Base-by-base conservation (phyloP, 179 eudicot species). In the Sideroxylon spinosum region DNA sequence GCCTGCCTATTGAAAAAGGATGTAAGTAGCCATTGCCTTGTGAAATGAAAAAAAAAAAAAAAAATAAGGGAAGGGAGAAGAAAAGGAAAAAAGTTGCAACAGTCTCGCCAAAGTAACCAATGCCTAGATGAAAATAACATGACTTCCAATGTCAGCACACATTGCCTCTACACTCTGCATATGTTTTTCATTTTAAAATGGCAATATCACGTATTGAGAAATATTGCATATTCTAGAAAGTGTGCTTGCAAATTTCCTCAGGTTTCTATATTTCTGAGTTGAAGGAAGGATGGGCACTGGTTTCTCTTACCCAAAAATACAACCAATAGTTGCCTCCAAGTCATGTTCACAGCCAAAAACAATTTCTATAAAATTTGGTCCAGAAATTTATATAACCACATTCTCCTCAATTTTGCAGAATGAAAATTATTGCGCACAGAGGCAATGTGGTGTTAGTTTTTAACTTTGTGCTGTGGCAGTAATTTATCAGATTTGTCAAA, bases 1-100 rank as follows among this genome's bases (percentile, higher is more conserved):
- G 98, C 95, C 98, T 95, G 98, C 89, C 88, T 85, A 86, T 87
- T 62, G 73, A 77, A 78, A 78, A 64, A 26, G 56, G n/a, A 74
- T 17, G 85, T 82, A 76, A 81, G 88, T 66, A 25, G 62, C 73
- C 55, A 82, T 50, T 57, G 26, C 64, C 16, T 52, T 28, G 17
- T 28, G 9, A 60, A 68, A 72, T 11, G 26, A 61, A 25, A 77
- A 56, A 0, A 26, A 68, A 46, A 14, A 10, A 44, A 26, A 68
- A 46, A 14, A 10, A 44, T 9, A 26, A 28, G 46, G 19, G 55
- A 37, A 37, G 44, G 44, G 44, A 37, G 44, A 37, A 37, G 44
- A 37, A 37, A 37, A 37, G 56, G 16, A 4, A 26, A 28, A 73
- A 19, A 17, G 2, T 13, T 25, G 13, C 14, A 11, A 61, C 13